Evolutionary conservation across 805 yeast genomes (phyloP), one percentile per base, ranked within the genome.

Genomic region (Metschnikowia chrysomelidarum): DNA sequence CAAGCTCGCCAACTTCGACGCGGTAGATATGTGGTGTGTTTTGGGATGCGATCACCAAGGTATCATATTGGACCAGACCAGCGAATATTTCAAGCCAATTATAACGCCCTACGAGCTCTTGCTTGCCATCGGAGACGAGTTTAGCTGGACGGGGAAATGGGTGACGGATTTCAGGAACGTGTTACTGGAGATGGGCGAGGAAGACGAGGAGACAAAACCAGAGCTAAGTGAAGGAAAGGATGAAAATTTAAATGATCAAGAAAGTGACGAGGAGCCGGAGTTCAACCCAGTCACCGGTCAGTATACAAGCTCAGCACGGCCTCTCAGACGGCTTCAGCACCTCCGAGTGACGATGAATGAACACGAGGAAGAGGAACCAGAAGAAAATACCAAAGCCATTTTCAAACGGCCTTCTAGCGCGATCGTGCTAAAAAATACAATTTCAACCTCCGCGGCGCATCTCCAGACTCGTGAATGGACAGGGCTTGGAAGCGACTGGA

Each of bases 21-120:
- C 78, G n/a, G 76, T 93, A 10, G 98, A 93, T 49, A 73, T 86
- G 15, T 93, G 98, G 98, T 89, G 95, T 53, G 76, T 93, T 9
- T 60, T 93, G 10, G 98, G 98, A 0, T 93, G 98, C 57, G 88
- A 94, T 8, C 87, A 88, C 49, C 89, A 94, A 34, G 98, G 98
- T 4, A 82, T 91, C 16, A 79, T 91, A 23, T 59, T 93, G 10
- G 96, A 91, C 57, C 77, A 80, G 38, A 66, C 64, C 30, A 85
- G 81, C 44, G 94, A 87, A 41, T 91, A 82, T 54, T 87, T 77
- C 64, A 87, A 82, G 57, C 98, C 98, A 1, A 84, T 93, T 8
- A 78, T 93, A 13, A 93, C 98, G 0, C 98, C 98, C 0, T 91
- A 86, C 59, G 98, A 93, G 57, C 64, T 93, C 25, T 75, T 81